A percentile compares a stretch with the other conserved stretches of the same genome.
phyloP scores from a whole-genome alignment of 208 protist genomes.

The Acanthamoeba castellanii region DNA sequence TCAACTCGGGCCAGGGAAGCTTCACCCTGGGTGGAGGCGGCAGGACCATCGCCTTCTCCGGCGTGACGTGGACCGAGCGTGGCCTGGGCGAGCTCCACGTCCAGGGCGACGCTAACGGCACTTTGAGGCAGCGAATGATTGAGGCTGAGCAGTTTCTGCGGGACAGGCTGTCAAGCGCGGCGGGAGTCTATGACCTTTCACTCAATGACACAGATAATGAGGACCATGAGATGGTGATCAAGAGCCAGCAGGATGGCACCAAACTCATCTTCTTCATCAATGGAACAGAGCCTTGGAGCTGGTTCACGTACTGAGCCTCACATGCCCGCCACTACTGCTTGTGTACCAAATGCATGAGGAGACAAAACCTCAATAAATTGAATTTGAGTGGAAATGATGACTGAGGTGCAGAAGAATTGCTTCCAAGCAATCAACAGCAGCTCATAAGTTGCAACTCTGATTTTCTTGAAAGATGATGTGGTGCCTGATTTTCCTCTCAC shows the following conservation, averaged over 20 bases:
- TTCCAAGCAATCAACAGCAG: no score
- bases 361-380: no score
- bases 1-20: background rate
- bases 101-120: background rate
- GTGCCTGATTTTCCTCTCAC: no score
- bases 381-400: no score
- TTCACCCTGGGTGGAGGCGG: background rate
- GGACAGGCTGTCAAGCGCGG: background rate
- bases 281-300: no score
- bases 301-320: no score
- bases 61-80: background rate
- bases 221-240: background rate
- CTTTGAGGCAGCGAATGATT: background rate
- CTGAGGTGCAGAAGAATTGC: no score
- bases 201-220: no score
- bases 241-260: background rate
- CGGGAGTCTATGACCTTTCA: background rate
- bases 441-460: no score
- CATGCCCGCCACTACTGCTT: no score
- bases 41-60: background rate
- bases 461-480: no score
- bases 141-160: background rate
- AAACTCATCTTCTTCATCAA: background rate
- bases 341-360: no score
- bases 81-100: background rate